Percentiles rank a stretch among this genome's conserved stretches.
These are phyloP conservation scores for Astrothelium subdiscretum DNA, from an alignment of 495 filamentous ascomycete genomes.

Conservation along the genomic window DNA sequence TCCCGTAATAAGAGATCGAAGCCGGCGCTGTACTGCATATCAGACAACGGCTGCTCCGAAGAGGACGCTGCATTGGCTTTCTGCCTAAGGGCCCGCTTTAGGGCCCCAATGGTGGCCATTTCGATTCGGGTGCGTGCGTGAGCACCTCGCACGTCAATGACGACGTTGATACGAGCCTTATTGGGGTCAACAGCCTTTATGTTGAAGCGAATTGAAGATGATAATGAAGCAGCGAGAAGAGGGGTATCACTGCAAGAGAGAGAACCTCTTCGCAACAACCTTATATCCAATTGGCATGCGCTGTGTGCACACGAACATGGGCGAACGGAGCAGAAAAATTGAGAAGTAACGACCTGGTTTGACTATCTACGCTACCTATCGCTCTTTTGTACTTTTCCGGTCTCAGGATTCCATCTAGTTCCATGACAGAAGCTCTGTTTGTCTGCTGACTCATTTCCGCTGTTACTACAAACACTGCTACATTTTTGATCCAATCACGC, in stretches of 20 bases:
- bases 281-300: conserved; percentile 1
- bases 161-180: conserved; percentile 17
- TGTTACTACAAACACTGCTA: too few species aligned
- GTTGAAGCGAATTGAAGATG: conserved; percentile 4
- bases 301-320: not conserved
- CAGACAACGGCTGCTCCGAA: conserved; percentile 36
- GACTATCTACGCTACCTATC: too few species aligned
- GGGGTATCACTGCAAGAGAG: conserved; percentile 6
- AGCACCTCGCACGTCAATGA: too few species aligned
- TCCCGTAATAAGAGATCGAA: conserved; percentile 39
- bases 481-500: too few species aligned
- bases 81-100: conserved; percentile 40
- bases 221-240: conserved; percentile 10
- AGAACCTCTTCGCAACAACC: conserved; percentile 4
- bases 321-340: not conserved
- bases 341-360: too few species aligned
- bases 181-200: conserved; percentile 9
- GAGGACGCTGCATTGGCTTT: conserved; percentile 24
- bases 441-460: too few species aligned
- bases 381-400: too few species aligned
- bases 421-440: too few species aligned
- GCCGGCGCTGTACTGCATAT: conserved; percentile 41
- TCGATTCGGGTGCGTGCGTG: conserved; percentile 16
- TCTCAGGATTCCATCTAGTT: too few species aligned
- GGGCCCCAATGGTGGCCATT: conserved; percentile 42